Evolutionary conservation across 495 filamentous ascomycete genomes (phyloP).

Genomic region (Penicillium paxilli): DNA sequence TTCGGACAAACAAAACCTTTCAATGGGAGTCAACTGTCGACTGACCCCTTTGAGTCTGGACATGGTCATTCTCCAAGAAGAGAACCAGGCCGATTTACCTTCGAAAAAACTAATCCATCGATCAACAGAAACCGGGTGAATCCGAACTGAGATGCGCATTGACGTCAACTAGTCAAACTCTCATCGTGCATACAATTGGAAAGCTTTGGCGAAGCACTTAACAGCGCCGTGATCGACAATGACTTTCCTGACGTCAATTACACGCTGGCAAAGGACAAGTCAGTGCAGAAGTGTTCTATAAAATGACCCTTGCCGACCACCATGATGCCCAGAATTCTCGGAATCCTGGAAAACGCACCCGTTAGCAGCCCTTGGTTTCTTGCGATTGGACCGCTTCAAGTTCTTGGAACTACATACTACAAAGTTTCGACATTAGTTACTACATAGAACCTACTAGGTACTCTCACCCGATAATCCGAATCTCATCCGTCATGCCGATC

Average conservation of each 20-base stretch:
- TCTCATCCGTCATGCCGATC: conserved; percentile 21
- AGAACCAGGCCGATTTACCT: too few relatives aligned
- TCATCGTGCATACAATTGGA: background rate
- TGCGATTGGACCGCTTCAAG: too few relatives aligned
- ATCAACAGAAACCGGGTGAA: too few relatives aligned
- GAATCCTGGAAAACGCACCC: background rate
- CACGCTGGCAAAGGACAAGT: background rate
- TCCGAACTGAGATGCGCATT: background rate
- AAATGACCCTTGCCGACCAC: background rate
- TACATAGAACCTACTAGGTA: too few relatives aligned
- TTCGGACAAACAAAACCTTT: background rate
- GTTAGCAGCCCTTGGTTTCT: too few relatives aligned
- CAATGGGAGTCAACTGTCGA: too few relatives aligned
- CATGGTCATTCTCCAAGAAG: too few relatives aligned
- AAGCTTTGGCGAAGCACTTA: background rate
- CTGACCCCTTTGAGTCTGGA: too few relatives aligned
- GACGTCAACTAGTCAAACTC: background rate
- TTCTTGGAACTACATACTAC: too few relatives aligned
- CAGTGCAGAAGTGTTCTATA: background rate
- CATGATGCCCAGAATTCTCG: background rate
- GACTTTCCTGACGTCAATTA: background rate
- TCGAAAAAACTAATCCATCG: too few relatives aligned
- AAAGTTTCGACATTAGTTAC: too few relatives aligned
- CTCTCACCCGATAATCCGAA: background rate
- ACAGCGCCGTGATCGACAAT: background rate